phyloP scores from a whole-genome alignment of 1,139 yeast genomes.

The Groenewaldozyma auringiensis region DNA sequence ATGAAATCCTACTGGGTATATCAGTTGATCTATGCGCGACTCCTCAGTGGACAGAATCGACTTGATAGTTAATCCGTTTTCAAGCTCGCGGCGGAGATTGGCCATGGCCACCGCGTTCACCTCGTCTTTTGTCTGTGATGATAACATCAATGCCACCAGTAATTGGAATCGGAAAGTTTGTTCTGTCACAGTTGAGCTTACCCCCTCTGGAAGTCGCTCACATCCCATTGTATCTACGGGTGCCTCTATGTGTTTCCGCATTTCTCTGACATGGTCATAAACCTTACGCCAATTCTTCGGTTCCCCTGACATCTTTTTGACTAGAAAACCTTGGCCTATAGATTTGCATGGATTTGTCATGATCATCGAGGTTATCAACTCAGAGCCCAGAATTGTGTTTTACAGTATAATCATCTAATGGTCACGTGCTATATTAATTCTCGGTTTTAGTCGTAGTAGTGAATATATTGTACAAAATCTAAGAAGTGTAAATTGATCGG shows the following conservation, averaged over 20 bases:
- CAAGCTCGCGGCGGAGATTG: constrained; percentile 40
- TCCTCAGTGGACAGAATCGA: constrained; percentile 46
- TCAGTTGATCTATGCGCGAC: constrained; percentile 51
- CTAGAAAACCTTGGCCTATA: no score
- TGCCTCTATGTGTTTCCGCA: constrained; percentile 57
- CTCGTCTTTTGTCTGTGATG: constrained; percentile 91
- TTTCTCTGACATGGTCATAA: constrained; percentile 53
- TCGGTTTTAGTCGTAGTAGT: no score
- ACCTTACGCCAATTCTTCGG: constrained; percentile 36
- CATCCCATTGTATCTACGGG: constrained; percentile 93
- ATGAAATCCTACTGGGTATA: constrained; percentile 85
- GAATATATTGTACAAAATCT: no score
- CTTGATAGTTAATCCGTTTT: constrained; percentile 30
- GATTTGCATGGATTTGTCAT: not conserved
- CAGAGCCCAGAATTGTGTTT: no score
- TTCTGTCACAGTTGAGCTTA: constrained; percentile 23
- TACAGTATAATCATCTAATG: no score
- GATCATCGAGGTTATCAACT: no score
- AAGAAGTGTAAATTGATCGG: no score
- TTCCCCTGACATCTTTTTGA: not conserved
- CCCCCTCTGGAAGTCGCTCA: constrained; percentile 52
- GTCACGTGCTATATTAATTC: no score
- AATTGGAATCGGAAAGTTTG: constrained; percentile 60
- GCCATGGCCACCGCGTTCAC: constrained; percentile 68
- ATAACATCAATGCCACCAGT: constrained; percentile 72